A percentile compares a stretch with the other conserved stretches of the same genome.
phyloP scores from a whole-genome alignment of 495 filamentous ascomycete genomes.

The Monascus purpureus region DNA sequence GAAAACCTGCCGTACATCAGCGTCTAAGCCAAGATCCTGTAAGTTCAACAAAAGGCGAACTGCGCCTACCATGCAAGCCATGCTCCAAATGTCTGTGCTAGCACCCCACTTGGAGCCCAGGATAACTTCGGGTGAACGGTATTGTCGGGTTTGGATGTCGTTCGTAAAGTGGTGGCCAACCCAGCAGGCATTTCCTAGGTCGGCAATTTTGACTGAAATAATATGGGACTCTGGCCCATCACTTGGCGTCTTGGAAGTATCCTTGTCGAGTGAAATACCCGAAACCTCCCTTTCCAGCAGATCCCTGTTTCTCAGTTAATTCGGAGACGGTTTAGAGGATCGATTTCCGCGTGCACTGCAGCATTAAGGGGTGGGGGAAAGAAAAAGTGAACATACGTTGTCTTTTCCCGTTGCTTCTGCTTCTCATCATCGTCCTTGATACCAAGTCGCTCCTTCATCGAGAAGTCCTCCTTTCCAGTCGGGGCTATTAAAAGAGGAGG shows the following conservation, averaged over 20 bases:
- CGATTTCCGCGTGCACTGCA: too few species aligned
- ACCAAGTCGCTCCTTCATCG: conserved; percentile 46
- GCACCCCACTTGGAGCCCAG: conserved; percentile 96
- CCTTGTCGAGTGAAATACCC: conserved; percentile 83
- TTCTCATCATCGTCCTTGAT: conserved; percentile 53
- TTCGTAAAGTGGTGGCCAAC: conserved; percentile 98
- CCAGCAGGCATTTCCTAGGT: conserved; percentile 98
- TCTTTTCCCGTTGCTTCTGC: conserved; percentile 84
- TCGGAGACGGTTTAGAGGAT: too few species aligned
- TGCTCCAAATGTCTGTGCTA: conserved; percentile 98
- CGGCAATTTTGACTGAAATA: conserved; percentile 98
- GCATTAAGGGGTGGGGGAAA: not conserved
- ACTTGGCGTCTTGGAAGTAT: conserved; percentile 24
- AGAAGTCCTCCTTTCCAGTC: conserved; percentile 19
- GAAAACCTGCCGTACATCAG: conserved; percentile 53
- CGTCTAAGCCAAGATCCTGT: too few species aligned
- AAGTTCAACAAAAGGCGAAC: not conserved
- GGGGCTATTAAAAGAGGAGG: too few species aligned
- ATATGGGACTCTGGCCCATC: conserved; percentile 49
- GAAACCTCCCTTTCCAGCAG: conserved; percentile 84
- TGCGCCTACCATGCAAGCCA: conserved; percentile 85
- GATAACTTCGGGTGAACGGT: conserved; percentile 94
- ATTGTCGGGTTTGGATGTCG: conserved; percentile 96
- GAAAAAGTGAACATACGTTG: conserved; percentile 51
- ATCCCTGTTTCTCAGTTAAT: conserved; percentile 44